These are phyloP conservation scores for Fusarium tjaetaba DNA, from an alignment of 2,329 filamentous ascomycete species.

Conservation along the genomic window DNA sequence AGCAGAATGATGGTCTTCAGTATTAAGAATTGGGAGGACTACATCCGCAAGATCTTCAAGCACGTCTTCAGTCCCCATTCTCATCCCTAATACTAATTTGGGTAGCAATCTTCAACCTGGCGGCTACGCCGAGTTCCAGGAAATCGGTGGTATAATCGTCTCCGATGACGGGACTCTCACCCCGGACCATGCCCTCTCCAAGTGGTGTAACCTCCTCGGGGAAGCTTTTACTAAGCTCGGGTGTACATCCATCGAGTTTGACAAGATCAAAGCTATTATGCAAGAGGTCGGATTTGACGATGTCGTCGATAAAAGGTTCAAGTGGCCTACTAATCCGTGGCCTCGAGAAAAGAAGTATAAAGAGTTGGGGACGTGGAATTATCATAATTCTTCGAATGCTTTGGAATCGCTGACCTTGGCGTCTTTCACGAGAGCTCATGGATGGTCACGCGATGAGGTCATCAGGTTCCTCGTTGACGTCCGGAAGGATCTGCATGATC, in stretches of 20 bases:
- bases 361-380: slow-evolving; percentile 16
- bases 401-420: slow-evolving; percentile 18
- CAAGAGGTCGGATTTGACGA: background rate
- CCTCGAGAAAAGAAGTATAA: slow-evolving; percentile 19
- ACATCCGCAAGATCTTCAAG: slow-evolving; percentile 12
- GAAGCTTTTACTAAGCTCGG: slow-evolving; percentile 7
- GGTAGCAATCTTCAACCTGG: background rate
- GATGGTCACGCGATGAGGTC: slow-evolving; percentile 20
- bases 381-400: background rate
- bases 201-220: background rate
- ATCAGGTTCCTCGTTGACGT: slow-evolving; percentile 9
- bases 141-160: background rate
- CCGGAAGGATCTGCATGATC: slow-evolving; percentile 18
- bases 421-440: slow-evolving; percentile 6
- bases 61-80: fast-evolving
- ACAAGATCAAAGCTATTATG: slow-evolving; percentile 8
- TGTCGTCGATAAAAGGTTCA: background rate
- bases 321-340: slow-evolving; percentile 23
- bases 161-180: slow-evolving; percentile 9
- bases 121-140: slow-evolving; percentile 6
- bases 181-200: background rate
- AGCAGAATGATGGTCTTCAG: slow-evolving; percentile 1
- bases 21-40: background rate
- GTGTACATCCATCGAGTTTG: background rate
- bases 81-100: fast-evolving